Evolutionary conservation across 2,329 filamentous ascomycete genomes (phyloP).

Genomic region (Dothideomycetidae sp.): DNA sequence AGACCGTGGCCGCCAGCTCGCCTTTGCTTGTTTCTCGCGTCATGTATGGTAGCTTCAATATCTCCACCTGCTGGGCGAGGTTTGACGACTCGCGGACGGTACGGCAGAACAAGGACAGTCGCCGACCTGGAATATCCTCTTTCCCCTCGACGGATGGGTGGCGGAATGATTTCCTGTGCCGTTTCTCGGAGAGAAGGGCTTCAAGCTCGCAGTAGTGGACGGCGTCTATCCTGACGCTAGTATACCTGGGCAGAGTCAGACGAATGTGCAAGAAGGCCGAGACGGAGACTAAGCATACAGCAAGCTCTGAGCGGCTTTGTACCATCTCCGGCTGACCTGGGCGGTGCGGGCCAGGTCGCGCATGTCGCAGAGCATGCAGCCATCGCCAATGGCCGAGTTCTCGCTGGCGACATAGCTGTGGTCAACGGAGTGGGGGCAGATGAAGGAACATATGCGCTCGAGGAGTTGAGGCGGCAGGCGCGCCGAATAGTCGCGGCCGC

Average conservation of each 20-base stretch:
- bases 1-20: constrained; percentile 72
- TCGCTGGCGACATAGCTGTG: constrained; percentile 70
- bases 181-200: constrained; percentile 61
- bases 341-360: constrained; percentile 73
- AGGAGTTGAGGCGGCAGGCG: constrained; percentile 55
- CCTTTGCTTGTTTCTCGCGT: constrained; percentile 74
- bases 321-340: constrained; percentile 61
- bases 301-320: constrained; percentile 38
- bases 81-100: constrained; percentile 65
- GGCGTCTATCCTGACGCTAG: constrained; percentile 79
- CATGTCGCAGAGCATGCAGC: constrained; percentile 87
- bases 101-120: constrained; percentile 65
- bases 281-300: constrained; percentile 42
- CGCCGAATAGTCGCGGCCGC: constrained; percentile 28
- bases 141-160: constrained; percentile 30
- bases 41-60: constrained; percentile 89
- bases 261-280: constrained; percentile 1
- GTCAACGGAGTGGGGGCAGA: constrained; percentile 73
- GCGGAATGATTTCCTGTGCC: constrained; percentile 41
- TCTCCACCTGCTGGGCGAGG: constrained; percentile 56
- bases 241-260: constrained; percentile 45
- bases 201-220: constrained; percentile 92
- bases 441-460: constrained; percentile 60
- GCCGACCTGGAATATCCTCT: constrained; percentile 61
- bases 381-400: constrained; percentile 59